Percentiles rank a stretch among this genome's conserved stretches.
phyloP scores from a whole-genome alignment of 148 eudicot species.

The Fallopia convolvulus region DNA sequence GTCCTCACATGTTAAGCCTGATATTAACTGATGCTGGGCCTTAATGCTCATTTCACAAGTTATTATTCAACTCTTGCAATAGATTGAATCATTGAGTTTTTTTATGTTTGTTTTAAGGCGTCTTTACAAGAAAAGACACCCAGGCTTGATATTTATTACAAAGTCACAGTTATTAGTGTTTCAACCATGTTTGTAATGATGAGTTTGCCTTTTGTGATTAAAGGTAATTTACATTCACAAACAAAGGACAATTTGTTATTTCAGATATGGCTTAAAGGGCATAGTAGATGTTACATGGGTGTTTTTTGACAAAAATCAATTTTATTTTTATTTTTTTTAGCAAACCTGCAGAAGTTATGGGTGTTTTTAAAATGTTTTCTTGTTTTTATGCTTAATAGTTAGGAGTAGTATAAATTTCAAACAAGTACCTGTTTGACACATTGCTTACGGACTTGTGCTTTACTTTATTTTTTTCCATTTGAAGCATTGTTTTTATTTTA shows the following conservation, averaged over 20 bases:
- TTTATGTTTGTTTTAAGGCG: too few species aligned
- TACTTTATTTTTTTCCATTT: not conserved
- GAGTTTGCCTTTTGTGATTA: not conserved
- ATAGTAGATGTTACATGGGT: not conserved
- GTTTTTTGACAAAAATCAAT: not conserved
- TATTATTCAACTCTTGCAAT: not conserved
- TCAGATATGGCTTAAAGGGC: not conserved
- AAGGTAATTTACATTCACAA: not conserved
- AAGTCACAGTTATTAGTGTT: not conserved
- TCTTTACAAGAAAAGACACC: not conserved
- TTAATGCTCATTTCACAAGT: not conserved
- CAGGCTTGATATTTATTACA: not conserved
- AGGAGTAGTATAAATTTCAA: not conserved
- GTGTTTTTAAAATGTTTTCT: not conserved
- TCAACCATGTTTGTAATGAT: not conserved
- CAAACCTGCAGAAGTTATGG: not conserved
- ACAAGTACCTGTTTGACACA: not conserved
- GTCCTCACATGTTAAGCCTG: too few species aligned
- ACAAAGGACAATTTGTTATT: not conserved
- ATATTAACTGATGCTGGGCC: too few species aligned
- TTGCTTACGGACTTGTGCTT: not conserved
- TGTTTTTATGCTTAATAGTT: not conserved
- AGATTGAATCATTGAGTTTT: not conserved
- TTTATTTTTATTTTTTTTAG: not conserved
- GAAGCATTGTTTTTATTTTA: not conserved